Evolutionary conservation across 257 asterid species (phyloP), one percentile per base, ranked within the genome.

Genomic region (Forsythia viridissima): DNA sequence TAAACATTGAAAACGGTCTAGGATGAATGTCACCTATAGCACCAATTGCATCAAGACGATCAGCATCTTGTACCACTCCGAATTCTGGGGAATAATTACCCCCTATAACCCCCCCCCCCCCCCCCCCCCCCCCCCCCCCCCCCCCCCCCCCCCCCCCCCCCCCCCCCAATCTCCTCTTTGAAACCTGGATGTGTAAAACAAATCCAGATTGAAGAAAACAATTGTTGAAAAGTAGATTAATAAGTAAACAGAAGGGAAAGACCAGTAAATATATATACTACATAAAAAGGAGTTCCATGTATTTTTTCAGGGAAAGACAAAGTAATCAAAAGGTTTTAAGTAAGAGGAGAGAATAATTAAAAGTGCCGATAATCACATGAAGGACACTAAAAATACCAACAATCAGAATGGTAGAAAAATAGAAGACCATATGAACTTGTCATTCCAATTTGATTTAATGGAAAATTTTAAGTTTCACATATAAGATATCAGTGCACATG

Each of bases 41-140:
- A 76, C 99, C 99, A 83, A 95, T 93, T 57, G 98, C 99, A 90
- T 95, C 99, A 82, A 93, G 99, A 51, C 97, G 93, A 78, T 95
- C 99, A 66, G 98, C 99, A 86, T 93, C 99, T 88, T 95, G 99
- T 67, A 95, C 97, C 75, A 95, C 97, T 77, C 93, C 96, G 71
- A 89, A 92, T 88, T 95, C 98, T 75, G 89, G 86, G 37, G 77
- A 83, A 30, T 81, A 84, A 83, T 71, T 82, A 79, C 69, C 73
- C 66, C 42, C 85, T 15, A 74, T 74, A 71, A 67, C 84, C 76
- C 92, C 84, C 76, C 92, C 84, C 76, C 92, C 69, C 73, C 66
- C 42, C 85, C 84, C 76, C 92, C 84, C 76, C 92, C 84, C 76
- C 92, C 84, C 76, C 92, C 69, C 73, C 66, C 42, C 85, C 84